Conservation (phyloP, 2,329 filamentous ascomycete species). For the Acrocalymma vagum region DNA sequence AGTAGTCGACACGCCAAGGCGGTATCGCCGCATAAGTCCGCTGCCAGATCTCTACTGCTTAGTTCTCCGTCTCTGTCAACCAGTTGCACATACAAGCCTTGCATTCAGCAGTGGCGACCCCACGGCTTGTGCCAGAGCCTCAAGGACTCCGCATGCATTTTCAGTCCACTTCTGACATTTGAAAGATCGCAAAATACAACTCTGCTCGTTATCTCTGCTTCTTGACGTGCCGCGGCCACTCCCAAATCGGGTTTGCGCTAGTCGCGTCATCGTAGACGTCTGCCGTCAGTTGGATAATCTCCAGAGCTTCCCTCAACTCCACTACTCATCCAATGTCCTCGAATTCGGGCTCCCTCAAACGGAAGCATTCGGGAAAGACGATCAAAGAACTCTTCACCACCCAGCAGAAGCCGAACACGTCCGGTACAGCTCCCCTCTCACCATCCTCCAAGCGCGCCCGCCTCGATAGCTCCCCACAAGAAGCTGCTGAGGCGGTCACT, state of each 20-base stretch:
- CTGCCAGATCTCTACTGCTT: not conserved
- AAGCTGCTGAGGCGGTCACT: slow-evolving; percentile 16
- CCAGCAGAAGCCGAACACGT: slow-evolving; percentile 41
- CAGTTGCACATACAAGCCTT: not conserved
- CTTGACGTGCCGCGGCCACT: slow-evolving; percentile 6
- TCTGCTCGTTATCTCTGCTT: slow-evolving; percentile 8
- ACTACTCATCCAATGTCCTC: slow-evolving; percentile 41
- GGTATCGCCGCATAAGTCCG: slow-evolving; percentile 7
- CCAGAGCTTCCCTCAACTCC: slow-evolving; percentile 22
- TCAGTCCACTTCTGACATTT: too few species aligned
- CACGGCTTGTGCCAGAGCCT: not conserved
- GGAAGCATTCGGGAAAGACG: slow-evolving; percentile 45
- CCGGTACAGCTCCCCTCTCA: slow-evolving; percentile 33
- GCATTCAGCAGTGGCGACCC: not conserved
- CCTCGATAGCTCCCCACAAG: slow-evolving; percentile 31
- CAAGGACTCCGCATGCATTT: not conserved
- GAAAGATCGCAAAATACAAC: too few species aligned
- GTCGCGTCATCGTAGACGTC: slow-evolving; percentile 37
- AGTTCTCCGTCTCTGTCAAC: too few species aligned
- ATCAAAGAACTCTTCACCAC: slow-evolving; percentile 46
- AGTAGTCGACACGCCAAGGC: slow-evolving; percentile 7
- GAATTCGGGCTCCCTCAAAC: slow-evolving; percentile 41
- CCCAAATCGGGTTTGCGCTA: slow-evolving; percentile 21
- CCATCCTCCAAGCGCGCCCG: slow-evolving; percentile 41
- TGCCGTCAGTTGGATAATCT: slow-evolving; percentile 22